Evolutionary conservation across 495 filamentous ascomycete genomes (phyloP), one percentile per base, ranked within the genome.

Genomic region (Chaetomium fimeti): DNA sequence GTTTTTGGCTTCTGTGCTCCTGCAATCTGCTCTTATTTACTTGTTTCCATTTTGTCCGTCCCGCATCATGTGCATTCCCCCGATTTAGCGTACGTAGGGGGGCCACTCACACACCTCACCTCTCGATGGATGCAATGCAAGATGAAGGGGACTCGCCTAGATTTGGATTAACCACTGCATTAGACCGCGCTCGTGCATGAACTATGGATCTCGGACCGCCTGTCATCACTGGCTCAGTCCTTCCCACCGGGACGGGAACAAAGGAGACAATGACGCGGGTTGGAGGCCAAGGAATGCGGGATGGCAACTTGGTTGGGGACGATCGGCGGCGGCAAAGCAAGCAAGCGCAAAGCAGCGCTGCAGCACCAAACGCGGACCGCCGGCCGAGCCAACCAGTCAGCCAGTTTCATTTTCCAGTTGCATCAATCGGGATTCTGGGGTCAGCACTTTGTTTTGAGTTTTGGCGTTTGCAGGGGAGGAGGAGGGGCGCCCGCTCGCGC

Each of bases 111-210:
- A 1, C 40, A 43, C 11, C 13, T 43, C 40, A 5, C 40, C 7
- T 43, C 13, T 42, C 12, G n/a, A 57, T 42, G 32, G 3, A 52
- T 52, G 48, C 48, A 52, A 11, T 57, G 54, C 36, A 25, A 57
- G 54, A 57, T 57, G 54, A 57, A 38, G n/a, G 54, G 51, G 54
- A 9, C 32, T 57, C 32, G 53, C 53, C 53, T 47, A 45, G 15
- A 18, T 20, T 28, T 4, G 38, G 55, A 40, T 47, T 18, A 25
- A 45, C 5, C 27, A 22, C 40, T n/a, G 54, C 54, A 32, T 32
- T n/a, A n/a, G 22, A 16, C 11, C 11, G 24, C 25, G 24, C 32
- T 36, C 32, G 32, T 36, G 32, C 32, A 36, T 36, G 32, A 36
- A 36, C 32, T 5, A 36, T 36, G 25, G 15, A 52, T 52, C 24